Evolutionary conservation across 2,329 filamentous ascomycete species (phyloP).

Genomic region (Aspergillus ruber): DNA sequence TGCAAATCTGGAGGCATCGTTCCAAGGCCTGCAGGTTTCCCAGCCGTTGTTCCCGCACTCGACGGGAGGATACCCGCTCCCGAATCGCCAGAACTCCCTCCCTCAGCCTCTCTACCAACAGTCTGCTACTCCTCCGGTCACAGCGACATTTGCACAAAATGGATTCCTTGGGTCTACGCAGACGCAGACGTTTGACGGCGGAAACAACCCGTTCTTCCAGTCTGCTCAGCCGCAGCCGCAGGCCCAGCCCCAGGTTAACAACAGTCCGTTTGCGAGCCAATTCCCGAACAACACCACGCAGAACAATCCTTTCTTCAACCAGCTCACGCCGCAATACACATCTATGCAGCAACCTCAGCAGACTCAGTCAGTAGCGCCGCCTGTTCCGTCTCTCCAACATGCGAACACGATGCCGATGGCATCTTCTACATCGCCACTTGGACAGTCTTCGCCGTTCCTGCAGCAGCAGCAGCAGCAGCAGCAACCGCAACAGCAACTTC

Average conservation of each 20-base stretch:
- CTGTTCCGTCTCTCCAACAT: constrained; percentile 18
- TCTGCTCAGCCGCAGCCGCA: constrained; percentile 10
- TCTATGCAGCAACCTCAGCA: constrained; percentile 15
- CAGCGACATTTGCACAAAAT: constrained; percentile 29
- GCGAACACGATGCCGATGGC: constrained; percentile 35
- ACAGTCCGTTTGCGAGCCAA: constrained; percentile 16
- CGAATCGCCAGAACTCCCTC: constrained; percentile 34
- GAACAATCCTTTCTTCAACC: constrained; percentile 33
- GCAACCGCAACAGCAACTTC: constrained; percentile 17
- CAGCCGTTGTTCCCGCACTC: constrained; percentile 68
- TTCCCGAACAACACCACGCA: constrained; percentile 17
- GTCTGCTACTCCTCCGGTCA: constrained; percentile 39
- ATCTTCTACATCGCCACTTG: constrained; percentile 26
- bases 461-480: constrained; percentile 16
- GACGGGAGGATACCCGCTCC: constrained; percentile 54
- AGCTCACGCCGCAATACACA: constrained; percentile 16
- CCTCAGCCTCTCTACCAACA: constrained; percentile 37
- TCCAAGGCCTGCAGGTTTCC: constrained; percentile 68
- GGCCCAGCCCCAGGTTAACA: constrained; percentile 19
- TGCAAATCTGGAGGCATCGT: constrained; percentile 56
- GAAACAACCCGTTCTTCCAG: constrained; percentile 42
- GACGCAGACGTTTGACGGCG: constrained; percentile 27
- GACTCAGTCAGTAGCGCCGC: constrained; percentile 8
- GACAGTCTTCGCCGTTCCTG: constrained; percentile 20
- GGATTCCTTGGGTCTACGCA: constrained; percentile 30